phyloP scores from a whole-genome alignment of 352 stramenopile species.

The Phytophthora sp. region DNA sequence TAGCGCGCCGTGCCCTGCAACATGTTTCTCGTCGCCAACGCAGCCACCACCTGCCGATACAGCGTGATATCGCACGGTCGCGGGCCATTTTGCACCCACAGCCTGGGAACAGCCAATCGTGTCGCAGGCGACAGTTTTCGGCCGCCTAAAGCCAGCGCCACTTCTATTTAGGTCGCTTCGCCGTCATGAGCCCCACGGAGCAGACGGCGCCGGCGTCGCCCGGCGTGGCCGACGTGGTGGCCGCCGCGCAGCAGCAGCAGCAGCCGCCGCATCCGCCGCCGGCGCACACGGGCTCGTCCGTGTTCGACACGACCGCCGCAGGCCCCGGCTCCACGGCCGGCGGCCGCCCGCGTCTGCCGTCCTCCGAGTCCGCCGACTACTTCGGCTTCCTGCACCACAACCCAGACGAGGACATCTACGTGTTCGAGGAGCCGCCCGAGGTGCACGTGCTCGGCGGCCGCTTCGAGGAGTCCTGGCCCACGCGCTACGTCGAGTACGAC shows the following conservation, averaged over 20 bases:
- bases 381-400: constrained; percentile 63
- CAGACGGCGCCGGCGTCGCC: constrained; percentile 7
- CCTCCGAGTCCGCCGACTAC: constrained; percentile 36
- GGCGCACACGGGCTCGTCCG: constrained; percentile 28
- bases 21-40: no score
- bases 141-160: constrained; percentile 21
- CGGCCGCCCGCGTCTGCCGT: constrained; percentile 21
- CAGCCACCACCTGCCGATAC: not conserved
- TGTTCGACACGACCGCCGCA: constrained; percentile 44
- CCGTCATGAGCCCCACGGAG: constrained; percentile 34
- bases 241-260: constrained; percentile 19
- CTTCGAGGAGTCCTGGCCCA: constrained; percentile 82
- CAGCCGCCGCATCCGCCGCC: constrained; percentile 4
- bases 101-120: constrained; percentile 19
- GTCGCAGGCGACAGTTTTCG: constrained; percentile 13
- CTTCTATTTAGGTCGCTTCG: constrained; percentile 17
- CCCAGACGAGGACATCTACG: constrained; percentile 68
- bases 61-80: constrained; percentile 10
- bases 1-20: no score
- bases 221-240: constrained; percentile 26
- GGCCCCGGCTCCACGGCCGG: constrained; percentile 35
- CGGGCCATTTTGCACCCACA: constrained; percentile 25
- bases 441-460: constrained; percentile 67
- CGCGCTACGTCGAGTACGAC: constrained; percentile 86
- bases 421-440: constrained; percentile 73